Conservation (phyloP, 495 filamentous ascomycete species). For the Chaetomium tenue region DNA sequence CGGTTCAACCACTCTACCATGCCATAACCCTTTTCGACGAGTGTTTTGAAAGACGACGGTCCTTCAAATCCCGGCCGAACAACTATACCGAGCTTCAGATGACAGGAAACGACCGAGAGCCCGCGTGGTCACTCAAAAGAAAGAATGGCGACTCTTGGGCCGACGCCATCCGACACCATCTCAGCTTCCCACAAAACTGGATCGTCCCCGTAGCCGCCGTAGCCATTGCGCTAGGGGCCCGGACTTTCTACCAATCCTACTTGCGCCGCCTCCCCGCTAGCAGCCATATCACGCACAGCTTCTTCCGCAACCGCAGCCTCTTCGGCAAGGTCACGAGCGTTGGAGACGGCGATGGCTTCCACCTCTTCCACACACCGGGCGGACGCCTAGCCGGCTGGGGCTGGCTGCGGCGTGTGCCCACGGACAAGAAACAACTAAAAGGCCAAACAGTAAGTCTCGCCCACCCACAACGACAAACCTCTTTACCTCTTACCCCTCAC, state of each 20-base stretch:
- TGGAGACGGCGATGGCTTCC: conserved; percentile 93
- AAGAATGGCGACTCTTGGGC: conserved; percentile 46
- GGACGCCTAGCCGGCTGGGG: conserved; percentile 86
- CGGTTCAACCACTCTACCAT: conserved; percentile 21
- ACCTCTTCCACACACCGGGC: conserved; percentile 89
- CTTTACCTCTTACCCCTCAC: background rate
- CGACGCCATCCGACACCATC: conserved; percentile 51
- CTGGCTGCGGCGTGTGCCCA: conserved; percentile 77
- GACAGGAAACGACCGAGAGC: conserved; percentile 39
- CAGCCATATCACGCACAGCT: conserved; percentile 63
- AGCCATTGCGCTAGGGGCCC: conserved; percentile 56
- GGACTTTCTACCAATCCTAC: conserved; percentile 67
- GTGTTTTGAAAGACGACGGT: conserved; percentile 14
- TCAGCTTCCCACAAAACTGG: conserved; percentile 63
- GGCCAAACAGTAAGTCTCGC: conserved; percentile 66
- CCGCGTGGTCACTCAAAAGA: conserved; percentile 32
- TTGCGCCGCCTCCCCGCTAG: conserved; percentile 78
- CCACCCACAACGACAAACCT: background rate
- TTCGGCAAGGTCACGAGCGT: conserved; percentile 88
- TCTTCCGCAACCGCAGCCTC: conserved; percentile 68
- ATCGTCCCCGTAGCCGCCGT: conserved; percentile 69
- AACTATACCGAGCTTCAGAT: conserved; percentile 9
- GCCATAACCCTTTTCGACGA: conserved; percentile 29
- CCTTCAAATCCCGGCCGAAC: background rate
- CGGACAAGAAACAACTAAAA: conserved; percentile 62